Evolutionary conservation across 768 basidiomycete species (phyloP), one percentile per base, ranked within the genome.

Genomic region (Macrocybe gigantea): DNA sequence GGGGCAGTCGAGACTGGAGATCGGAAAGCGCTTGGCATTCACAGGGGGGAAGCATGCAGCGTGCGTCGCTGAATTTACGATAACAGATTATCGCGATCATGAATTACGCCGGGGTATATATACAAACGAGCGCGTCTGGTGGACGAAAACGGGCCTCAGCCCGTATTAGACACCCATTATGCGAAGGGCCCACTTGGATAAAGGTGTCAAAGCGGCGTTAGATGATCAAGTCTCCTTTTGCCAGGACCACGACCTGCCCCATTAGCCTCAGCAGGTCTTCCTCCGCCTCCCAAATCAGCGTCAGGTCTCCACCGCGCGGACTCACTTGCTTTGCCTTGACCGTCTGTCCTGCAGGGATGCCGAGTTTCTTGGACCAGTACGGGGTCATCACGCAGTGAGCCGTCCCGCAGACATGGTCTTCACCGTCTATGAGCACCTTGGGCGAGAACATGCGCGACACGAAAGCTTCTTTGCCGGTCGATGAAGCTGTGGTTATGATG

Each of bases 341-440:
- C 47, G 69, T 63, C 33, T 59, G 45, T 7, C 65, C 64, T 5
- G 61, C 54, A 5, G 53, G 42, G 14, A 71, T 59, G 0, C 55
- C 62, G 3, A 62, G 58, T 49, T 74, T 72, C 13, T 49, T 51
- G 14, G 63, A 64, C 74, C 78, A 81, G 50, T 80, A 79, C 2
- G 78, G 78, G 2, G 56, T 64, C 33, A 77, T 48, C 35, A 79
- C 46, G 40, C 70, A 70, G 52, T 81, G 79, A 0, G 78, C 76
- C 34, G 74, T 74, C 10, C 79, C 79, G 49, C 77, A 80, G 6
- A 79, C 78, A 12, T 64, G 68, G 49, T 80, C 79, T 60, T 80
- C 78, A 4, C 63, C 63, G 44, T 58, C 55, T 47, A 53, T 53
- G 22, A 71, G 52, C 6, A 48, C 30, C 1, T 40, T 43, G 6